Base-by-base conservation (phyloP, 371 early-diverging fungal genomes). In the Syncephalis plumigaleata region DNA sequence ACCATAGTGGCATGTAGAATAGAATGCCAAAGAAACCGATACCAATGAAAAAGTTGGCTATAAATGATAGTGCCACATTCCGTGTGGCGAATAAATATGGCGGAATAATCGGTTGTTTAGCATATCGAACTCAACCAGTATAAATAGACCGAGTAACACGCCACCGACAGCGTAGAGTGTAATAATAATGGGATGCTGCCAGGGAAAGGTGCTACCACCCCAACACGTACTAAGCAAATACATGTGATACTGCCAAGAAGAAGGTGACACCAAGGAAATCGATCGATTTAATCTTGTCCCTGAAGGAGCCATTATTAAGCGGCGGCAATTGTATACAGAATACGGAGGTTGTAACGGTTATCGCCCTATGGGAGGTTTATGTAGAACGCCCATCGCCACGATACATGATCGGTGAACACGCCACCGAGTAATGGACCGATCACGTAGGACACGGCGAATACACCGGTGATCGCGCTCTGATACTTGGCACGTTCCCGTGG, bases 381-480 rank as follows among this genome's bases (percentile, higher is more conserved):
- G 63, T 75, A 82, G 57, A 83, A 86, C 15, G 73, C 71, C 68
- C 81, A 80, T 25, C 64, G 55, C 67, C 70, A 67, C 23, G 60
- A 65, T 18, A 51, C 53, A 37, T 69, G 51, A 50, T 80, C 74
- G 5, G 77, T 61, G 42, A 87, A 78, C 2, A 72, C 75, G 23
- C 86, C 87, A 39, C 85, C 87, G 52, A 75, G 25, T 13, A 82
- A 52, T 2, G 86, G 86, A 5, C 86, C 88, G 13, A 80, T 58
- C 0, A 78, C 79, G 24, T 72, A 73, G 0, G 83, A 69, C 16
- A 82, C 44, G 17, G 77, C 78, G 56, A 75, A 84, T 18, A 78
- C 67, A 27, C 67, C 71, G 44, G 70, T 61, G 23, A 75, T 58
- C 26, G 70, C 58, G 3, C 73, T 64, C 52, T 77, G 68, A 45